Base-by-base conservation (phyloP, 805 yeast species). In the Candida maesae region DNA sequence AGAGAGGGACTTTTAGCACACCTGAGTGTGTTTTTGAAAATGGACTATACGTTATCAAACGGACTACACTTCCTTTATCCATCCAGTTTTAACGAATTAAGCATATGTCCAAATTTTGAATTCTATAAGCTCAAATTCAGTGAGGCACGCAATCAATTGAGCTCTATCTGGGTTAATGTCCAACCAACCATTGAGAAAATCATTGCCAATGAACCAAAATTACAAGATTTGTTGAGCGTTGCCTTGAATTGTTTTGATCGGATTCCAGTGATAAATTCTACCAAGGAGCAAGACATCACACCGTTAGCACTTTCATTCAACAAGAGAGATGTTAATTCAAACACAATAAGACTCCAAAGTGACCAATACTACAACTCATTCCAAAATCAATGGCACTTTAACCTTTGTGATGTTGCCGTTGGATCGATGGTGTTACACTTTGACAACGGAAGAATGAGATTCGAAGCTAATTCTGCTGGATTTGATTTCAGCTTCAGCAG, bases 361-460 rank as follows among this genome's bases (percentile, higher is more conserved):
- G 87, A 82, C 53, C 63, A 73, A 29, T 77, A 79, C 50, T 76
- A 78, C 55, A 67, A 74, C 13, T 78, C 88, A 1, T 83, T 79
- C 60, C 81, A 79, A 54, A 79, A 80, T 52, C 69, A 81, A 42
- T 84, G 95, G 95, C 87, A 84, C 59, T 80, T 79, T 59, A 82
- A 82, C 52, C 64, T 84, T 33, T 76, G 88, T 52, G 91, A 84
- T 55, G 70, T 70, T 21, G 60, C 67, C 18, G 63, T 67, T 49
- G 88, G 84, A 6, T 59, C 63, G 36, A 64, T 79, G 39, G 60
- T 66, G 35, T 63, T 76, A 42, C 65, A 64, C 39, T 64, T 67
- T 44, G 64, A 55, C 12, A 64, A 68, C 38, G 78, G 83, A 3
- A 60, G 67, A 37, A 64, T 83, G 40, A 67, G 69, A 31, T 68